These are phyloP conservation scores for Tetradesmus obliquus DNA, from an alignment of 139 green algal genomes.

Conservation along the genomic window DNA sequence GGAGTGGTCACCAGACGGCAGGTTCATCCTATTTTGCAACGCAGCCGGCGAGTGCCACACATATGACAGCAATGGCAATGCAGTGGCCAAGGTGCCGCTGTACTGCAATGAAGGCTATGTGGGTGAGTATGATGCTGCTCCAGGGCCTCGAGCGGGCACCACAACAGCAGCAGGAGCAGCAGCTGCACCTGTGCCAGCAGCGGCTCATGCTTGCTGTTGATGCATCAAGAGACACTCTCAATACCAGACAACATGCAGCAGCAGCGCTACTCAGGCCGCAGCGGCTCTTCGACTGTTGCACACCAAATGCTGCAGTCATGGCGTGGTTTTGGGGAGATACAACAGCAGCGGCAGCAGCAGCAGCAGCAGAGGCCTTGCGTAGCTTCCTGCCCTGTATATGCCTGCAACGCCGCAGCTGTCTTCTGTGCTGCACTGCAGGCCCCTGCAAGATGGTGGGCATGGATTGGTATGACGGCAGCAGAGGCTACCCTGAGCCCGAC, in stretches of 20 bases:
- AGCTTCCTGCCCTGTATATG: not conserved
- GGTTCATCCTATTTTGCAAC: constrained; percentile 72
- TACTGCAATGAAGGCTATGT: constrained; percentile 76
- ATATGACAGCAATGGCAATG: constrained; percentile 84
- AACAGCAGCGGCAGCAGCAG: not conserved
- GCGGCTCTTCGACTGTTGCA: too few species aligned
- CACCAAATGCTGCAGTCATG: not conserved
- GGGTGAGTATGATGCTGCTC: constrained; percentile 33
- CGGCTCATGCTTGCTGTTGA: not conserved
- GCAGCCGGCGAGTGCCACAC: constrained; percentile 74
- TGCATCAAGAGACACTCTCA: not conserved
- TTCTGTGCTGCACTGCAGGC: constrained; percentile 25
- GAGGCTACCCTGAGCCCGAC: constrained; percentile 73
- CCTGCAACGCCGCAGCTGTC: not conserved
- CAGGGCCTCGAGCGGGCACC: not conserved
- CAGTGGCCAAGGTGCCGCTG: constrained; percentile 76
- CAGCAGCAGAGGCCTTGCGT: not conserved
- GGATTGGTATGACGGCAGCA: constrained; percentile 84
- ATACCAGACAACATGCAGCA: not conserved
- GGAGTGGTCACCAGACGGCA: constrained; percentile 80
- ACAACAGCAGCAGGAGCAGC: not conserved
- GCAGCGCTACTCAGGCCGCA: not conserved
- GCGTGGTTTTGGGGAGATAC: not conserved
- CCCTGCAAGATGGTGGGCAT: constrained; percentile 69
- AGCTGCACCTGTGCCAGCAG: not conserved